Conservation (phyloP, 768 basidiomycete genomes). For the Lepiota brunneoincarnata region DNA sequence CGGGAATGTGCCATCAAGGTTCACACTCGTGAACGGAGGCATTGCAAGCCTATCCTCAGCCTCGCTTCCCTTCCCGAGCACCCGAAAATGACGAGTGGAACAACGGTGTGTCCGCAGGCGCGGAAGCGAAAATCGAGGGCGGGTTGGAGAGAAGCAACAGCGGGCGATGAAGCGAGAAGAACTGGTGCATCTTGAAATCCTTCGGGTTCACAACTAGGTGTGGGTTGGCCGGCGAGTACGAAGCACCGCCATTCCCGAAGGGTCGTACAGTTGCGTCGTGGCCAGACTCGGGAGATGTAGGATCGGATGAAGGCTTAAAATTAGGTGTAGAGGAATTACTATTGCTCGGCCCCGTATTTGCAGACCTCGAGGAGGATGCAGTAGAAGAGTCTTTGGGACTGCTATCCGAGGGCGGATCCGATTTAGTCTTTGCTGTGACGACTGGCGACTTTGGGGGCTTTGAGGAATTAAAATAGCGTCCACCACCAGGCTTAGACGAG, state of each 20-base stretch:
- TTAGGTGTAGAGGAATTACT: constrained; percentile 12
- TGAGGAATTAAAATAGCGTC: constrained; percentile 72
- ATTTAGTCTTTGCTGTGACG: constrained; percentile 28
- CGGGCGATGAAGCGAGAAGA: constrained; percentile 81
- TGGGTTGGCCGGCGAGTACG: constrained; percentile 15
- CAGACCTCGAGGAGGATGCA: constrained; percentile 6
- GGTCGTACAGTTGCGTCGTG: constrained; percentile 18
- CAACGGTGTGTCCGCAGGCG: constrained; percentile 24
- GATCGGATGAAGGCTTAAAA: constrained; percentile 4
- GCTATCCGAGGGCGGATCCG: constrained; percentile 9
- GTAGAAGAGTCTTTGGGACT: constrained; percentile 10
- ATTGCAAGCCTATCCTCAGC: constrained; percentile 18
- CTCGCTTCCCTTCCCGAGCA: constrained; percentile 11
- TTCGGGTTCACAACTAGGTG: constrained; percentile 62
- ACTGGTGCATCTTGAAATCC: constrained; percentile 79
- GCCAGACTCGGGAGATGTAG: constrained; percentile 3
- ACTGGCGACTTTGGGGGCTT: constrained; percentile 59
- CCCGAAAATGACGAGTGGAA: constrained; percentile 4
- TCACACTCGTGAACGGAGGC: constrained; percentile 13
- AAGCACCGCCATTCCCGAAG: background rate
- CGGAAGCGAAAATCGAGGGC: constrained; percentile 43
- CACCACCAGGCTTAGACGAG: constrained; percentile 72
- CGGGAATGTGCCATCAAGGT: constrained; percentile 22
- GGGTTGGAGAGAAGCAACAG: constrained; percentile 69
- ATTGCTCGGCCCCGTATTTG: constrained; percentile 9